Evolutionary conservation across 2,329 filamentous ascomycete species (phyloP), one percentile per base, ranked within the genome.

Genomic region (Talaromyces albobiverticillius): DNA sequence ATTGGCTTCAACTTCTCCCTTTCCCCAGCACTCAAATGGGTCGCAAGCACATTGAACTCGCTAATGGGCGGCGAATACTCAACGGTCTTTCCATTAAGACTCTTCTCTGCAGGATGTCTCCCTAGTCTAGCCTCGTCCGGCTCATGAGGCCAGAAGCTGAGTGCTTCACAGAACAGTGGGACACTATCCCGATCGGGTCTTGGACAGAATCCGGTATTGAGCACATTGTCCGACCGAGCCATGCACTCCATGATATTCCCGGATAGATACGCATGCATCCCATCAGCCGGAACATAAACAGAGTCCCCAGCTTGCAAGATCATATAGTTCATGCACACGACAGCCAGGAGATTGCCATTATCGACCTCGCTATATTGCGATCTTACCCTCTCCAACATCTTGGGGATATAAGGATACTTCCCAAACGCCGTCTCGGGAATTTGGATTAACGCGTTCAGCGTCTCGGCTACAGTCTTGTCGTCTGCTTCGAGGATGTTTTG

Each of bases 241-340:
- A 90, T 90, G 70, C 87, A 90, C 68, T 90, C 87, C 61, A 90
- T 83, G 49, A 90, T 89, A 64, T 90, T 83, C 3, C 88, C 88
- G 3, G 80, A 79, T 0, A 90, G 74, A 64, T 89, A 90, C 0
- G 87, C 87, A 64, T 90, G 86, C 51, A 89, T 87, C 4, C 85
- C 86, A 59, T 90, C 86, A 0, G 86, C 85, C 0, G 86, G 87
- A 14, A 90, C 86, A 65, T 82, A 89, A 49, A 90, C 78, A 8
- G 82, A 80, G 49, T 89, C 82, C 14, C 87, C 87, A 0, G 85
- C 78, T 18, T 82, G 71, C 8, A 91, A 78, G 1, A 80, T 75
- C 49, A 91, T 65, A 63, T 82, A 91, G 70, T 92, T 92, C 87
- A 90, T 90, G 43, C 83, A 83, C 32, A 89, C 71, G 4, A 89